Evolutionary conservation across 1,284 basidiomycete species (phyloP).

Genomic region (Trichosporon faecale): DNA sequence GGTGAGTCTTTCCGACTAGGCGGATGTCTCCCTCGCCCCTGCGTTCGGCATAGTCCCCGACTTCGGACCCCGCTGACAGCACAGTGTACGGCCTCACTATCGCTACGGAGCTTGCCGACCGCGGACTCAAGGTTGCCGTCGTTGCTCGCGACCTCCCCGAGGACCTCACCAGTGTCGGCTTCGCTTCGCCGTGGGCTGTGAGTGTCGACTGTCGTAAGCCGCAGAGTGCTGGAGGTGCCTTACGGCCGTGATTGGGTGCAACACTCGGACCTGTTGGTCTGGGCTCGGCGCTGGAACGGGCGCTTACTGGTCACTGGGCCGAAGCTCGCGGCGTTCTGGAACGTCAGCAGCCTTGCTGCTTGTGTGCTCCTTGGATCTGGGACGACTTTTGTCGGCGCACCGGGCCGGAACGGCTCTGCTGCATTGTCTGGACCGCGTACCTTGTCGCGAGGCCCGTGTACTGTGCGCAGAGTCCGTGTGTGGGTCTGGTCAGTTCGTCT

Average conservation of each 20-base stretch:
- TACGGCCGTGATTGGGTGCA: background rate
- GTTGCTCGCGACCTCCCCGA: slow-evolving; percentile 66
- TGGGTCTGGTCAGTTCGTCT: background rate
- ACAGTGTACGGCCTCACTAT: slow-evolving; percentile 56
- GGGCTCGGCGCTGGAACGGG: background rate
- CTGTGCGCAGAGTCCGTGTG: background rate
- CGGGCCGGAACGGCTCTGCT: background rate
- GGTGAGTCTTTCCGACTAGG: slow-evolving; percentile 26
- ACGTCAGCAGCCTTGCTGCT: too few relatives aligned
- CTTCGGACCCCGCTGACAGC: slow-evolving; percentile 11
- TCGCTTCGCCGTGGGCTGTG: slow-evolving; percentile 68
- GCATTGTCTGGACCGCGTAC: background rate
- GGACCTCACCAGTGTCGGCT: slow-evolving; percentile 60
- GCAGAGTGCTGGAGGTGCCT: background rate
- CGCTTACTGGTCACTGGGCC: background rate
- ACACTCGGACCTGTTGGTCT: background rate
- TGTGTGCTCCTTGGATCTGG: background rate
- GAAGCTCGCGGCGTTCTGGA: background rate
- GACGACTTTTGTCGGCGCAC: background rate
- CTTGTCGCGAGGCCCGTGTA: background rate
- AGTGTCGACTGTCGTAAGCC: slow-evolving; percentile 20
- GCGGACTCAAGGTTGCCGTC: slow-evolving; percentile 59
- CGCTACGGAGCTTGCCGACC: slow-evolving; percentile 52
- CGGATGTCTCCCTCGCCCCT: too few relatives aligned
- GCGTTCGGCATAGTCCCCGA: background rate